Base-by-base conservation (phyloP, 1,139 yeast genomes). In the Pichia sp. region DNA sequence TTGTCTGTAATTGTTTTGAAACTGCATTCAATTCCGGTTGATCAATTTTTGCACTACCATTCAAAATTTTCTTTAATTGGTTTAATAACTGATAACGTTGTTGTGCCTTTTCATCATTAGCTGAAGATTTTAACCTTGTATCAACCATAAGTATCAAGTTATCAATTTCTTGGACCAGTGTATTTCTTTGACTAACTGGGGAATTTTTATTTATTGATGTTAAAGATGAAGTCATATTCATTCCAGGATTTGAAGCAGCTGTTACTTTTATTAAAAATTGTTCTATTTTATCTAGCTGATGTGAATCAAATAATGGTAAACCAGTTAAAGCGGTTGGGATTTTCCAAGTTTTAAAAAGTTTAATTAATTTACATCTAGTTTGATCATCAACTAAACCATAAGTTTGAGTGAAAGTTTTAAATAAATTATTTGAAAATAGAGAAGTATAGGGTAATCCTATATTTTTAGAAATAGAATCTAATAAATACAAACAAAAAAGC, bases 401-500 rank as follows among this genome's bases (percentile, higher is more conserved):
- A 2, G 90, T 83, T 54, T 80, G 82, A 25, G 87, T 80, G 65
- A 84, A 92, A 3, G 86, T 69, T 57, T 73, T 77, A 67, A 74
- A 82, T 39, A 88, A 70, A 45, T 81, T 82, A 46, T 69, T 77
- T 7, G 89, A 85, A 62, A 90, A 80, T 51, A 85, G 67, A 12
- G 80, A 73, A 34, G 89, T 86, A 63, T 90, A 92, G 1, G 97
- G 97, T 52, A 81, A 77, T 7, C 97, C 97, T 23, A 88, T 83
- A 58, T 83, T 86, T 66, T 92, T 92, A 67, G 95, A 85, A 42
- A 92, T 85, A n/a, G 97, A 89, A 65, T 92, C 98, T 49, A 92
- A 68, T 44, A 90, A 73, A 63, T 90, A 92, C 56, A 92, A 73
- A 4, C 94, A 81, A 59, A 79, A 92, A 47, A 92, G 73, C 66